Base-by-base conservation (phyloP, 805 yeast species). In the Ogataea ganodermae region DNA sequence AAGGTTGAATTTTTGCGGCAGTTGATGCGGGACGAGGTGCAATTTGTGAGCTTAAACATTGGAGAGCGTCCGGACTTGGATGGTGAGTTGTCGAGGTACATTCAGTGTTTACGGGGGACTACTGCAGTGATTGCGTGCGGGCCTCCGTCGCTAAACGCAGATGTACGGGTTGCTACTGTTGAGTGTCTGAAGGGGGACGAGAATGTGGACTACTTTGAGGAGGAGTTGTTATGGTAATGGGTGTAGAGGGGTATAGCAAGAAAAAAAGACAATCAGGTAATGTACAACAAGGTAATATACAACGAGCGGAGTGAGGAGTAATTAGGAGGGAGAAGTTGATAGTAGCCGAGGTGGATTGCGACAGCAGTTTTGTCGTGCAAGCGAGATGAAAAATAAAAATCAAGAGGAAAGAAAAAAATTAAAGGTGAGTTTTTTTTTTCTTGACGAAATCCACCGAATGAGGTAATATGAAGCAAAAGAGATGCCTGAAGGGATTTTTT, bases 81-180 rank as follows among this genome's bases (percentile, higher is more conserved):
- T 6, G 47, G 42, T 2, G 59, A 58, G 24, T 36, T 69, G 36
- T 35, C 56, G 2, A 27, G 43, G 1, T 54, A 50, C 33, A 52
- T 66, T 18, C 37, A 50, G 3, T 18, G 36, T 3, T 35, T 58
- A 10, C 48, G 54, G 4, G 63, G 63, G 3, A 50, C 65, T 3
- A 59, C 62, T 5, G 70, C 71, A 0, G 59, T 70, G 13, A 61
- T 70, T 23, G 60, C 71, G 2, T 70, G 74, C 51, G 74, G 74
- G 6, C 73, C 74, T 1, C 52, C 59, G 8, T 50, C 54, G 8
- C 39, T 70, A 51, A 65, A 65, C 46, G 59, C 64, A 1, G 71
- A 63, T 41, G 69, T 67, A 16, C 57, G 73, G 21, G 48, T 55
- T 5, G 66, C 67, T 1, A 63, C 66, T 14, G 65, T 66, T 1